Evolutionary conservation across 2,329 filamentous ascomycete genomes (phyloP).

Genomic region (Fusarium sp.): DNA sequence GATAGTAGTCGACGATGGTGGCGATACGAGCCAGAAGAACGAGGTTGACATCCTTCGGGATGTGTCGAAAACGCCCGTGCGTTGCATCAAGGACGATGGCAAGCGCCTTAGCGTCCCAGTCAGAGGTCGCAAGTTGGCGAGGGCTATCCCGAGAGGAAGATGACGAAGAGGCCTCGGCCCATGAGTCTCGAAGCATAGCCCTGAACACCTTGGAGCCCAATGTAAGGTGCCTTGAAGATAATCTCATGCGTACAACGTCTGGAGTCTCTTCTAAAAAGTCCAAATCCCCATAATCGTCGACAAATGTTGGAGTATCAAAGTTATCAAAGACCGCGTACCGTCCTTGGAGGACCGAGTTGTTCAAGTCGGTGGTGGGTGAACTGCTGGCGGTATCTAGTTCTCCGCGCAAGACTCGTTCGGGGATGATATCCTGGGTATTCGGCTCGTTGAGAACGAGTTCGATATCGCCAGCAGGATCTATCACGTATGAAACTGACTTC

Average conservation of each 20-base stretch:
- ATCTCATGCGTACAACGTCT: rapidly evolving
- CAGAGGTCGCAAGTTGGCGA: background rate
- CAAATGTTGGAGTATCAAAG: background rate
- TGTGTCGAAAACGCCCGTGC: background rate
- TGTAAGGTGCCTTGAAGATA: rapidly evolving
- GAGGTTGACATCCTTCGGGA: background rate
- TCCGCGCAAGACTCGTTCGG: background rate
- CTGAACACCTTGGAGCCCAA: background rate
- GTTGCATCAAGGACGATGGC: background rate
- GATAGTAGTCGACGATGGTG: conserved; percentile 13
- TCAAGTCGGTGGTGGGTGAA: background rate
- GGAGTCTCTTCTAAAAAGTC: background rate
- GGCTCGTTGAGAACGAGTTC: background rate
- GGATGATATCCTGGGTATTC: rapidly evolving
- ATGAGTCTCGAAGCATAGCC: background rate
- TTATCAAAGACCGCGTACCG: rapidly evolving
- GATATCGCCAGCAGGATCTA: background rate
- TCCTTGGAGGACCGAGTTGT: background rate
- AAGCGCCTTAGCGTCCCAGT: background rate
- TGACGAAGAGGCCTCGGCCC: background rate
- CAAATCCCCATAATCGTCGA: too few relatives aligned
- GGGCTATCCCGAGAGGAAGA: too few relatives aligned
- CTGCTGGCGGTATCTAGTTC: rapidly evolving
- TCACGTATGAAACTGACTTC: background rate
- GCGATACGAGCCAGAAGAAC: background rate